phyloP scores from a whole-genome alignment of 2,329 filamentous ascomycete genomes.

The Aspergillus amoenus region DNA sequence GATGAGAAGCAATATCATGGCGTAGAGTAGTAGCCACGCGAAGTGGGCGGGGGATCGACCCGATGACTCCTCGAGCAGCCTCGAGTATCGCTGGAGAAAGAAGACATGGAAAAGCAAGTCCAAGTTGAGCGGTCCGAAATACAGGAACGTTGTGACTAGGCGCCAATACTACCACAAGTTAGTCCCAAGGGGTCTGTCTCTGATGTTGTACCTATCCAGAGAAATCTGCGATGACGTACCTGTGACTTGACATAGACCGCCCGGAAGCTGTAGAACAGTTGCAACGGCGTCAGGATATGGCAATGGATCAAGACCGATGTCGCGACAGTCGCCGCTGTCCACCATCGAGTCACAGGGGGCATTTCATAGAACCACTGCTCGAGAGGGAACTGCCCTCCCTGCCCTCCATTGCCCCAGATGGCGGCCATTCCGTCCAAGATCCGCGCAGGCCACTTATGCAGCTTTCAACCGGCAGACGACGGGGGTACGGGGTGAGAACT shows the following conservation, averaged over 20 bases:
- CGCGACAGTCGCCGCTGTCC: slow-evolving; percentile 88
- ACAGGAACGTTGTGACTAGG: slow-evolving; percentile 92
- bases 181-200: background rate
- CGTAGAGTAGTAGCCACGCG: slow-evolving; percentile 89
- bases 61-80: slow-evolving; percentile 92
- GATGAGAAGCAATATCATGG: slow-evolving; percentile 73
- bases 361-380: slow-evolving; percentile 99
- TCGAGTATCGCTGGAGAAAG: slow-evolving; percentile 94
- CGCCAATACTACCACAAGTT: slow-evolving; percentile 78
- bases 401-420: slow-evolving; percentile 45
- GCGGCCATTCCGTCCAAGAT: slow-evolving; percentile 38
- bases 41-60: slow-evolving; percentile 89
- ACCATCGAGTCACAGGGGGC: slow-evolving; percentile 93
- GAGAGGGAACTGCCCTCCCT: slow-evolving; percentile 67
- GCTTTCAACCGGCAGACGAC: background rate
- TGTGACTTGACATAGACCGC: slow-evolving; percentile 90
- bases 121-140: slow-evolving; percentile 91
- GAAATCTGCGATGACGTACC: slow-evolving; percentile 55
- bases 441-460: background rate
- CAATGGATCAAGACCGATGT: slow-evolving; percentile 91
- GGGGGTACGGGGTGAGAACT: background rate
- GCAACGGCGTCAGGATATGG: slow-evolving; percentile 86
- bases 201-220: background rate
- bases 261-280: slow-evolving; percentile 94
- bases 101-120: slow-evolving; percentile 97